Conservation (phyloP, 768 basidiomycete genomes). For the Termitomyces sp. region DNA sequence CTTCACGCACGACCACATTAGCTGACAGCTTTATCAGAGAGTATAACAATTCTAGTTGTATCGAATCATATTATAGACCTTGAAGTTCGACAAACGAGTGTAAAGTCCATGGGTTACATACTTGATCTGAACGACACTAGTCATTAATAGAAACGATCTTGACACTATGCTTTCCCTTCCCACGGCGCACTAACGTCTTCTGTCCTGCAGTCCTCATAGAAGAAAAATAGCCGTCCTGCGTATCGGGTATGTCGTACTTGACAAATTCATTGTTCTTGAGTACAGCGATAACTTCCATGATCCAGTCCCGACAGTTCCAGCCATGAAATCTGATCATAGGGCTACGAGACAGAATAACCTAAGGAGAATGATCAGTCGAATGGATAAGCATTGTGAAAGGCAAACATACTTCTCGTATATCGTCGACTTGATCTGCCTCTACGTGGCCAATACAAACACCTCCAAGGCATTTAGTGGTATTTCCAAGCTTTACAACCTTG, state of each 20-base stretch:
- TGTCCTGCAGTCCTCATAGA: not conserved
- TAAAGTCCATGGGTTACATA: not conserved
- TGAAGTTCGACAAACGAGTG: not conserved
- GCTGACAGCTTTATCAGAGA: no score
- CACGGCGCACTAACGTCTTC: conserved; percentile 1
- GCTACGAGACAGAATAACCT: not conserved
- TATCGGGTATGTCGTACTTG: not conserved
- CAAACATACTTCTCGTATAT: not conserved
- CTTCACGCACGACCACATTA: no score
- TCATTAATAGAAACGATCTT: not conserved
- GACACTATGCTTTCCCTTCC: not conserved
- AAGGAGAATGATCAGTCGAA: not conserved
- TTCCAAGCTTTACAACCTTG: not conserved
- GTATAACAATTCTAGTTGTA: no score
- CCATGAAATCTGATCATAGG: not conserved
- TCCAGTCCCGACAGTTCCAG: conserved; percentile 8
- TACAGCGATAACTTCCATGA: conserved; percentile 4
- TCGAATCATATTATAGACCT: no score
- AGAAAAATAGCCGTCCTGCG: not conserved
- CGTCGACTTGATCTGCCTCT: not conserved
- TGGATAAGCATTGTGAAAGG: not conserved
- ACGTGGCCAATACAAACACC: conserved; percentile 4
- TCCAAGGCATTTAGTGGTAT: conserved; percentile 5
- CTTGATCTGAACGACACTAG: not conserved
- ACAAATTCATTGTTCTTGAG: not conserved